Evolutionary conservation across 2,329 filamentous ascomycete genomes (phyloP), one percentile per base, ranked within the genome.

Genomic region (Penicillium sp.): DNA sequence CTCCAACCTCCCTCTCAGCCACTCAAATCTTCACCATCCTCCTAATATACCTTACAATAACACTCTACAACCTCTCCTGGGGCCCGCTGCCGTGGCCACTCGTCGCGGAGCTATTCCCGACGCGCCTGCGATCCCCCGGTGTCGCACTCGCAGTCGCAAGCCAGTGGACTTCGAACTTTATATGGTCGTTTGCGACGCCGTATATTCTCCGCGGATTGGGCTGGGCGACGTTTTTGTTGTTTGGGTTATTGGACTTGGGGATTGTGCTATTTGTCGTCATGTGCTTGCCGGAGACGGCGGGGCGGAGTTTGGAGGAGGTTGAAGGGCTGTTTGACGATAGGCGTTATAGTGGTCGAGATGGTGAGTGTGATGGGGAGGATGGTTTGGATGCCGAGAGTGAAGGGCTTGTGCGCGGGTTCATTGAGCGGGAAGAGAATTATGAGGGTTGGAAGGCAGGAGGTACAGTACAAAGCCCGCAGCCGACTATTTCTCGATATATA

Each of bases 11-110:
- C 5, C 81, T 81, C 2, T 82, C 82, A 0, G 75, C 78, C 53
- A 78, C 79, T 1, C 82, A 80, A 0, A 82, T 85, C 35, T 79
- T 79, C 2, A 86, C 83, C 0, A 76, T 87, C 1, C 79, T 81
- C 0, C 73, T 87, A 13, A 86, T 86, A 57, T 86, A 86, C 67
- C 74, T 86, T 5, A 83, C 83, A 62, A 83, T 86, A 29, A 80
- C 85, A 48, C 62, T 71, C 13, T 80, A 77, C 65, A 79, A 79
- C 50, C 72, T 78, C 63, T 78, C 75, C 48, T 79, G 78, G 77
- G 77, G 77, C 0, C 76, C 77, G 0, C 67, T 77, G 1, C 74
- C 74, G 2, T 79, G 78, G 78, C 75, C 77, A 0, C 79, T 76
- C 64, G 70, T 70, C 5, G 71, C 72, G 7, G 77, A 75, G 64